Evolutionary conservation across 2,329 filamentous ascomycete species (phyloP).

Genomic region (Akanthomyces uredinophilus): DNA sequence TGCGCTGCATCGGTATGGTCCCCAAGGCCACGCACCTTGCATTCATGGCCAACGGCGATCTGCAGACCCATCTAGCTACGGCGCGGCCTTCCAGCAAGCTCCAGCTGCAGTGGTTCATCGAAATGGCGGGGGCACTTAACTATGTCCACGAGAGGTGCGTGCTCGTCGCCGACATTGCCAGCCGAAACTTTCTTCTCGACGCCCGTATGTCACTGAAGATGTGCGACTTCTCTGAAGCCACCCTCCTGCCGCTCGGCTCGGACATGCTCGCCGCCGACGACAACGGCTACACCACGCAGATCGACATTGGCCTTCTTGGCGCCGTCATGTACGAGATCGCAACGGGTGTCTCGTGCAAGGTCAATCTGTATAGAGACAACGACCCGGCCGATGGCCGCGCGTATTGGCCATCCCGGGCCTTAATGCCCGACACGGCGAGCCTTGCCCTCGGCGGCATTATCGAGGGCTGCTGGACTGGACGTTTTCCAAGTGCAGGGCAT

Average conservation of each 20-base stretch:
- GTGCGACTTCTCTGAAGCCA: background rate
- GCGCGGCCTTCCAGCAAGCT: background rate
- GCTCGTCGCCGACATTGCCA: background rate
- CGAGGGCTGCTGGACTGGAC: too few relatives aligned
- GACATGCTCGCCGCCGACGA: background rate
- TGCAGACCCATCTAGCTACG: background rate
- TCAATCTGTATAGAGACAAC: too few relatives aligned
- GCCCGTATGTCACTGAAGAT: background rate
- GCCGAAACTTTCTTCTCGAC: background rate
- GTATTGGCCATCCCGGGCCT: too few relatives aligned
- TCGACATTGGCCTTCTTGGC: background rate
- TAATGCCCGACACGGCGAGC: too few relatives aligned
- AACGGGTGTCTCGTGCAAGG: too few relatives aligned
- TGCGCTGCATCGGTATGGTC: background rate
- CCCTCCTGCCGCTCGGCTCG: background rate
- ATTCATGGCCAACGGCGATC: background rate
- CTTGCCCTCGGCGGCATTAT: too few relatives aligned
- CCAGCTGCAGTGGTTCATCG: background rate
- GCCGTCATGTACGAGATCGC: background rate
- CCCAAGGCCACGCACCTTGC: too few relatives aligned
- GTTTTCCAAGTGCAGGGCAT: too few relatives aligned
- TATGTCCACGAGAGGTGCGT: background rate
- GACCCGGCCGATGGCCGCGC: background rate
- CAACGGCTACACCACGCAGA: background rate
- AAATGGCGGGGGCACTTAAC: background rate